phyloP scores from a whole-genome alignment of 1,139 yeast species.

The Geotrichum histeridarum region DNA sequence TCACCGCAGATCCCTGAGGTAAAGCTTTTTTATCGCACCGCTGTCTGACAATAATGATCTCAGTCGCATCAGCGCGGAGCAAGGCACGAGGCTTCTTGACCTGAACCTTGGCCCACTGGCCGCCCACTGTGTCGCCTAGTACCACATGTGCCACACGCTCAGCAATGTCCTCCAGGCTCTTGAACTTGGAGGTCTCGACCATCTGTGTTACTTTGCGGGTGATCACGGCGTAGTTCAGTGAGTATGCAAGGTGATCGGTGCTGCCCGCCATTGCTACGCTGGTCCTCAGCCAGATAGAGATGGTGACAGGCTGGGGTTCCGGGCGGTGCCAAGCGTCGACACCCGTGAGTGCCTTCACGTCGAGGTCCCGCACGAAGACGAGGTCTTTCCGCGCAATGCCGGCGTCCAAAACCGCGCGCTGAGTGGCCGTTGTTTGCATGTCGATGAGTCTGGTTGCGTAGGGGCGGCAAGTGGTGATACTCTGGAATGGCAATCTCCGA shows the following conservation, averaged over 20 bases:
- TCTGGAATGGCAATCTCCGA: no score
- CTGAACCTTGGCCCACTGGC: conserved; percentile 45
- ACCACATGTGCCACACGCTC: conserved; percentile 48
- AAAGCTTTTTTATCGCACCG: conserved; percentile 18
- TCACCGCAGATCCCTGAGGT: neutral
- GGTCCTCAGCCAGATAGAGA: conserved; percentile 58
- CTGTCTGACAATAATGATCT: conserved; percentile 40
- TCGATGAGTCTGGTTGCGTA: no score
- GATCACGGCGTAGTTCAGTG: conserved; percentile 82
- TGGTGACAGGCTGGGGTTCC: conserved; percentile 61
- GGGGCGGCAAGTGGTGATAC: no score
- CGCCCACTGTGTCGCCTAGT: conserved; percentile 49
- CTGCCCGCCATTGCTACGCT: conserved; percentile 65
- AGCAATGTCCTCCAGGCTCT: conserved; percentile 58
- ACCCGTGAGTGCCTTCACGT: conserved; percentile 63
- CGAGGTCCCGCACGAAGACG: conserved; percentile 54
- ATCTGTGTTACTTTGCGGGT: conserved; percentile 56
- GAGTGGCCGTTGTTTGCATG: neutral
- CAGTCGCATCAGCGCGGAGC: conserved; percentile 51
- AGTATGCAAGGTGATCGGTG: conserved; percentile 72
- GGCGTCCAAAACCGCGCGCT: conserved; percentile 1
- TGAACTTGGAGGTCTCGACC: conserved; percentile 45
- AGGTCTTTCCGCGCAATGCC: conserved; percentile 38
- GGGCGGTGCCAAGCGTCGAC: conserved; percentile 73
- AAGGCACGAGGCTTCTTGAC: conserved; percentile 51